Conservation (phyloP, 495 filamentous ascomycete genomes). For the Neurospora sp. region DNA sequence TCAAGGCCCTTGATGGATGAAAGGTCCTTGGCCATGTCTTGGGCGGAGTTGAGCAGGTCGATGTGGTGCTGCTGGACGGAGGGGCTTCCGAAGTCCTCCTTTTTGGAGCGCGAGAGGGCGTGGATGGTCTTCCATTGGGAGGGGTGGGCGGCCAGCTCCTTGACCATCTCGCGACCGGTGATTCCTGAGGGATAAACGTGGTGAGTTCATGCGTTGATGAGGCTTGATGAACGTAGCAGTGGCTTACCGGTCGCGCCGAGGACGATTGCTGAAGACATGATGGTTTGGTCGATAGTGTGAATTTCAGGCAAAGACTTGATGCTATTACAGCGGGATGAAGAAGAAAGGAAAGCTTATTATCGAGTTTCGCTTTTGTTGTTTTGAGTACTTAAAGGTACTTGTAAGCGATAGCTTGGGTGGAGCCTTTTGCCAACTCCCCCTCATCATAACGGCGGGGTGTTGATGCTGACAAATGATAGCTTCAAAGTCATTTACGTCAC, state of each 20-base stretch:
- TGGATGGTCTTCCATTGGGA: conserved; percentile 32
- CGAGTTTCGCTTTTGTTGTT: neutral
- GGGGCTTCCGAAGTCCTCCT: conserved; percentile 22
- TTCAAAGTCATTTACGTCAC: neutral
- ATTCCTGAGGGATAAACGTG: conserved; percentile 23
- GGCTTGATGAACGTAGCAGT: neutral
- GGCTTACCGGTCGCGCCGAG: conserved; percentile 12
- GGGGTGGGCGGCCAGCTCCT: conserved; percentile 27
- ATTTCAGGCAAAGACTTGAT: neutral
- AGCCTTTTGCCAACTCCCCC: no score
- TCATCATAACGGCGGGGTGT: neutral
- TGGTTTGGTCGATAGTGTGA: neutral
- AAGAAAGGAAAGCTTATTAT: neutral
- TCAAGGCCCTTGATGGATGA: conserved; percentile 21
- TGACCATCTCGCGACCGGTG: conserved; percentile 36
- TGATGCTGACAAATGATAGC: neutral
- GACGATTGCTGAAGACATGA: conserved; percentile 15
- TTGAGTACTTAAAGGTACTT: neutral
- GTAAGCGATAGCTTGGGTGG: no score
- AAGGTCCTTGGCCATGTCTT: conserved; percentile 34
- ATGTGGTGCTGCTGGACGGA: conserved; percentile 36
- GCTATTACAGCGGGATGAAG: neutral
- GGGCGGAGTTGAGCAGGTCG: conserved; percentile 31
- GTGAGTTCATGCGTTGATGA: neutral
- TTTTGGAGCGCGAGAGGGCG: conserved; percentile 35